phyloP scores from a whole-genome alignment of 2,329 filamentous ascomycete genomes.

The Dothistroma pini region DNA sequence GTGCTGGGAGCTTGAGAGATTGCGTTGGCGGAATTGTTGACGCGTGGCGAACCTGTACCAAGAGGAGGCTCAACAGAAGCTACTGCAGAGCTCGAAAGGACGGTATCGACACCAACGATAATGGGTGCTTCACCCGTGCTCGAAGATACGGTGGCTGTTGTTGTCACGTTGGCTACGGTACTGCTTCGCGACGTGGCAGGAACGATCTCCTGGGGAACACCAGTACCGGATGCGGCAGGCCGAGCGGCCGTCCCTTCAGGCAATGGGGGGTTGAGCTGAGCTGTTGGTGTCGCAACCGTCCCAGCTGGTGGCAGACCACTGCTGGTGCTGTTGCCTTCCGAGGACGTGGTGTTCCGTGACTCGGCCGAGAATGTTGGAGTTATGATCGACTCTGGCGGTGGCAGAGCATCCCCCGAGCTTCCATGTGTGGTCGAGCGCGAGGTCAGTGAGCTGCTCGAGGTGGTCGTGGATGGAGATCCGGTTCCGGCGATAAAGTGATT shows the following conservation, averaged over 20 bases:
- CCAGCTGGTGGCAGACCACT: too few relatives aligned
- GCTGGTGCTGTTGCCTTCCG: too few relatives aligned
- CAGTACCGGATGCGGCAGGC: constrained; percentile 3
- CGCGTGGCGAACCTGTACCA: neutral
- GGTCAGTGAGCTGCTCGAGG: neutral
- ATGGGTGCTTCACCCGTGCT: constrained; percentile 21
- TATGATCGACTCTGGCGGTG: neutral
- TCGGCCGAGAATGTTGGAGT: neutral
- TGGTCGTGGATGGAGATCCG: neutral
- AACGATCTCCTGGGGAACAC: constrained; percentile 6
- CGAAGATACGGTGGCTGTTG: constrained; percentile 12
- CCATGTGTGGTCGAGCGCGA: neutral
- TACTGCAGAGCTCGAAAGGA: constrained; percentile 24
- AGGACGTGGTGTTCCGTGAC: neutral
- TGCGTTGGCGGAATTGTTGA: neutral
- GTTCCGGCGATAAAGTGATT: neutral
- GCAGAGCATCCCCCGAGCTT: neutral
- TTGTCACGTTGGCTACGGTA: constrained; percentile 5
- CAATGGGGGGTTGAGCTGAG: neutral
- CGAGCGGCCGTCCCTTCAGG: neutral
- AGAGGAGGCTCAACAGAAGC: constrained; percentile 2
- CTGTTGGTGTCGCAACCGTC: neutral
- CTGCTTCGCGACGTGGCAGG: constrained; percentile 5
- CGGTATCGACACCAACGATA: constrained; percentile 34
- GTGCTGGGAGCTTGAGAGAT: neutral